Evolutionary conservation across 768 basidiomycete genomes (phyloP).

Genomic region (Psilocybe cubensis): DNA sequence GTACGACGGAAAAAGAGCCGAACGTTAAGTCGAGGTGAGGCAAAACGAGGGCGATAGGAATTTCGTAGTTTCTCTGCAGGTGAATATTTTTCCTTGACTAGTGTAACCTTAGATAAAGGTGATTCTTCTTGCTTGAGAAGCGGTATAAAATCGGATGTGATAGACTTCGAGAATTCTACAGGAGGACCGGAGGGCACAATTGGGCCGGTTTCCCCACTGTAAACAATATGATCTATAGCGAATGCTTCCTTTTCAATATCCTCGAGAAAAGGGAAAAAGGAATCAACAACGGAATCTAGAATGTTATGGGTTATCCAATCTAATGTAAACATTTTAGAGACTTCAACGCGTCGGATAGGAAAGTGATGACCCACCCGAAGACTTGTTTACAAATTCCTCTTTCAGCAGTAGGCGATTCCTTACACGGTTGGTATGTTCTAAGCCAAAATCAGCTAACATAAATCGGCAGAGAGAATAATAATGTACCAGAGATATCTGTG

Average conservation of each 20-base stretch:
- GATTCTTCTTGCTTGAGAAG: not conserved
- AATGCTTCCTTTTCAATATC: constrained; percentile 82
- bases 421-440: constrained; percentile 80
- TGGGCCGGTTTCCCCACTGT: constrained; percentile 27
- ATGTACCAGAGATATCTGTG: constrained; percentile 72
- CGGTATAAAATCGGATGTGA: not conserved
- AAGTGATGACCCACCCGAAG: constrained; percentile 57
- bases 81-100: constrained; percentile 20
- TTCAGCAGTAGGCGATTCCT: constrained; percentile 68
- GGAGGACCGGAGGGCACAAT: not conserved
- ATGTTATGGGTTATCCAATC: constrained; percentile 96
- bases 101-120: not conserved
- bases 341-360: not conserved
- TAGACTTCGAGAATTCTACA: constrained; percentile 1
- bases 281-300: constrained; percentile 92
- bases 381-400: constrained; percentile 66
- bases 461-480: not conserved
- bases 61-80: constrained; percentile 24
- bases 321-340: constrained; percentile 29
- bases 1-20: constrained; percentile 38
- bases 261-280: constrained; percentile 85
- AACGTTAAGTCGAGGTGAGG: constrained; percentile 35
- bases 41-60: constrained; percentile 35
- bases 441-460: constrained; percentile 4
- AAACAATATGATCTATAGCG: constrained; percentile 75